A percentile compares a stretch with the other conserved stretches of the same genome.
Conservation (phyloP, 139 green algal genomes). For the Chlorella sp. region DNA sequence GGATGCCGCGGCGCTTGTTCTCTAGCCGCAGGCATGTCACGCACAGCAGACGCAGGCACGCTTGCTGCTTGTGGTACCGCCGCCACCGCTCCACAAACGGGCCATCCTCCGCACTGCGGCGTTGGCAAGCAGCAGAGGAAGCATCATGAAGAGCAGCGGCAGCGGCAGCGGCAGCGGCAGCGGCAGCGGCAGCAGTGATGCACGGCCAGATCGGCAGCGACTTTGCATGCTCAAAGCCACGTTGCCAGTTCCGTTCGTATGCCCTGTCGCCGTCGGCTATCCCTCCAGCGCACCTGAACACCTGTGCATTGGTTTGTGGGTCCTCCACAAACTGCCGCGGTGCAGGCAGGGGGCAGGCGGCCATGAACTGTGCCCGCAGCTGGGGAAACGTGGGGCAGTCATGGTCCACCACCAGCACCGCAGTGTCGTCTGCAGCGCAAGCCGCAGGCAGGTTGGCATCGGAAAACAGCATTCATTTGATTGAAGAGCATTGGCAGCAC, state of each 20-base stretch:
- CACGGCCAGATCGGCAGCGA: background rate
- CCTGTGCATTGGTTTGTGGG: background rate
- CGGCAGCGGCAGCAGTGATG: too few species aligned
- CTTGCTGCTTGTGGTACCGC: background rate
- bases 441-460: background rate
- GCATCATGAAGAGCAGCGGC: background rate
- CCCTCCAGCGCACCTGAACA: background rate
- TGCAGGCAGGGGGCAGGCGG: background rate
- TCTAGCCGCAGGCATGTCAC: background rate
- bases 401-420: background rate
- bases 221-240: background rate
- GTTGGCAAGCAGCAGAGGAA: background rate
- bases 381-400: background rate
- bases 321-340: background rate
- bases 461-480: background rate
- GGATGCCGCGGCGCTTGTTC: background rate
- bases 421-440: background rate
- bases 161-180: background rate
- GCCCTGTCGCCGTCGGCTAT: background rate
- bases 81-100: background rate
- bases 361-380: background rate
- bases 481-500: too few species aligned
- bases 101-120: background rate
- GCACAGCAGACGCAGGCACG: constrained; percentile 3
- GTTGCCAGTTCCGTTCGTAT: too few species aligned